Evolutionary conservation across 176 grass and related monocot genomes (phyloP).

Genomic region (Carex kokanica): DNA sequence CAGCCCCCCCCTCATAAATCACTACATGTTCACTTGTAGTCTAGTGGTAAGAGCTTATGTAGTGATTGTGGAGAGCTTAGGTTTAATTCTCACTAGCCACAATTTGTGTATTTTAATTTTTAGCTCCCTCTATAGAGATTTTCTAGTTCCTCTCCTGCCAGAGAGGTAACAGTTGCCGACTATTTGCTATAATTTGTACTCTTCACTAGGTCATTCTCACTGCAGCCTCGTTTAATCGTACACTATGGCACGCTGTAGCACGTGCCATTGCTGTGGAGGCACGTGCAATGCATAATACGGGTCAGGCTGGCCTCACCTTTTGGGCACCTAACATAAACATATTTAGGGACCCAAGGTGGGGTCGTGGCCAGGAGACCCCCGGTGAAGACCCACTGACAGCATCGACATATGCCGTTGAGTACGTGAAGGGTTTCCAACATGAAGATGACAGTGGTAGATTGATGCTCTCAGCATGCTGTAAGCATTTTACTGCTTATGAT

Average conservation of each 20-base stretch:
- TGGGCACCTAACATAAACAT: slow-evolving; percentile 98
- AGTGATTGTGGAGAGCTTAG: too few relatives aligned
- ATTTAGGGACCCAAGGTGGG: slow-evolving; percentile 87
- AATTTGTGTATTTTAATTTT: too few relatives aligned
- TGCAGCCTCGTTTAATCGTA: slow-evolving; percentile 78
- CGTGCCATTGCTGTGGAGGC: slow-evolving; percentile 64
- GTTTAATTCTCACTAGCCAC: too few relatives aligned
- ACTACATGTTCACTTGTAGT: too few relatives aligned
- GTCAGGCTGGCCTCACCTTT: slow-evolving; percentile 90
- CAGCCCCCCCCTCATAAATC: too few relatives aligned
- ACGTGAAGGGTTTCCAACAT: slow-evolving; percentile 76
- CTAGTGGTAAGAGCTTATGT: too few relatives aligned
- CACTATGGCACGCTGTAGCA: slow-evolving; percentile 63
- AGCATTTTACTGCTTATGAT: slow-evolving; percentile 84
- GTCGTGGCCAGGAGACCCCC: slow-evolving; percentile 91
- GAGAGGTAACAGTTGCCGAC: neutral
- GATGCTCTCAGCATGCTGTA: slow-evolving; percentile 92
- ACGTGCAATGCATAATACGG: slow-evolving; percentile 72
- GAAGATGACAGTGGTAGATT: slow-evolving; percentile 41
- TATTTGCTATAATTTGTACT: neutral
- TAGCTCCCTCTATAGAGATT: too few relatives aligned
- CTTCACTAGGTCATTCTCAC: slow-evolving; percentile 62
- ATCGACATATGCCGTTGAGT: slow-evolving; percentile 63
- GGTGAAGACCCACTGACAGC: slow-evolving; percentile 73
- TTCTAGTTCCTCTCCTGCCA: neutral